Conservation (phyloP, 257 asterid species). For the Linderniella brevidens region DNA sequence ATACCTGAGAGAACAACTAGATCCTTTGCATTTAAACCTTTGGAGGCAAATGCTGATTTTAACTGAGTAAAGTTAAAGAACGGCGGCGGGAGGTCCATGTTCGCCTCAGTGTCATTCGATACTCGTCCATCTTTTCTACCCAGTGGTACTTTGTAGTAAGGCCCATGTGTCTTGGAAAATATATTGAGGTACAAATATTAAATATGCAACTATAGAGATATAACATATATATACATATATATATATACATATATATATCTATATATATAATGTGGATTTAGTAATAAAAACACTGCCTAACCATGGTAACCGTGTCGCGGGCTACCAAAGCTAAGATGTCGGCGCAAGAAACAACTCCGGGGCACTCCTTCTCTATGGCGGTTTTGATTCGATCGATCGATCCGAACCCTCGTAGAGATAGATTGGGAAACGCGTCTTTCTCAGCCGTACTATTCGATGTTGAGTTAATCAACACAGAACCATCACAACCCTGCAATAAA, state of each 20-base stretch:
- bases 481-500: conserved; percentile 54
- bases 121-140: conserved; percentile 49
- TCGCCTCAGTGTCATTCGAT: conserved; percentile 15
- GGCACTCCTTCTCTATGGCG: conserved; percentile 34
- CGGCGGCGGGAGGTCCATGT: conserved; percentile 28
- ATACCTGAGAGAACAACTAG: conserved; percentile 51
- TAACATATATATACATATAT: no score
- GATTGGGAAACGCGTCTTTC: conserved; percentile 39
- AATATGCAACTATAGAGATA: no score
- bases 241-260: no score
- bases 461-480: conserved; percentile 35
- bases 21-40: conserved; percentile 31
- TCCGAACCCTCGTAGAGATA: conserved; percentile 30
- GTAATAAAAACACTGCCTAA: conserved; percentile 1
- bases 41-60: conserved; percentile 21
- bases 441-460: conserved; percentile 23
- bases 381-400: conserved; percentile 39
- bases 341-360: conserved; percentile 62
- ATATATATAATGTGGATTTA: no score
- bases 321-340: conserved; percentile 54
- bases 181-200: no score
- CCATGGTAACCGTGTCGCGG: conserved; percentile 25
- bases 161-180: conserved; percentile 20
- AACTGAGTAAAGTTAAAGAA: conserved; percentile 26
- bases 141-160: conserved; percentile 30